Conservation (phyloP, 306 rosid species). For the Vicia sativa region DNA sequence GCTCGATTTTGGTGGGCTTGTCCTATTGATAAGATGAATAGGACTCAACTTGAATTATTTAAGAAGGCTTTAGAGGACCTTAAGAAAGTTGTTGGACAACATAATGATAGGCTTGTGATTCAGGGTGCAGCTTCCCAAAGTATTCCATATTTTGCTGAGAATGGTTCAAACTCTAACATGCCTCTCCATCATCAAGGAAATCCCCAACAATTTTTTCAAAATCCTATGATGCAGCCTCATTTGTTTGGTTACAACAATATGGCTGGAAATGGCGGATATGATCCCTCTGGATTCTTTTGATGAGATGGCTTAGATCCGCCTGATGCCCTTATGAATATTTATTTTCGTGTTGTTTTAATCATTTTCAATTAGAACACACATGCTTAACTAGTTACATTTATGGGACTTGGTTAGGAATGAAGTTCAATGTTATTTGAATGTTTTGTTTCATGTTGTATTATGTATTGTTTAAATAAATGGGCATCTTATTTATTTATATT, state of each 20-base stretch:
- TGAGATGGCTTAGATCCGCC: neutral
- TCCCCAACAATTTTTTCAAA: slow-evolving; percentile 4
- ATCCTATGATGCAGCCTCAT: slow-evolving; percentile 12
- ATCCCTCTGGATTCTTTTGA: slow-evolving; percentile 13
- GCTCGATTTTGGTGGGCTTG: slow-evolving; percentile 27
- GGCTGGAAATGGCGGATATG: slow-evolving; percentile 3
- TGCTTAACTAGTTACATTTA: slow-evolving; percentile 5
- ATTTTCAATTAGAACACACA: neutral
- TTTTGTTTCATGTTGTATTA: too few species aligned
- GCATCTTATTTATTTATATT: slow-evolving; percentile 12
- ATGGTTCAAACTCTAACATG: neutral
- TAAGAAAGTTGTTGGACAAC: neutral
- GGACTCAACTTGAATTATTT: neutral
- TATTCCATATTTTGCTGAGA: neutral
- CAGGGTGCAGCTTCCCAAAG: neutral
- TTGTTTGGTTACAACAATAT: slow-evolving; percentile 23
- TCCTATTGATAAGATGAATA: neutral
- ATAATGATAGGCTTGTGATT: neutral
- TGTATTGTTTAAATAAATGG: slow-evolving; percentile 7
- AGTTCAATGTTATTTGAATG: neutral
- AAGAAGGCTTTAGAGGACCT: neutral
- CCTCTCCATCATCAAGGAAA: neutral
- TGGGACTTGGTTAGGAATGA: neutral
- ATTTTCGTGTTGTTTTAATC: neutral
- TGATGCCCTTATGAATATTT: slow-evolving; percentile 10